Evolutionary conservation across 2,329 filamentous ascomycete genomes (phyloP), one percentile per base, ranked within the genome.

Genomic region (Trichoderma simmonsii): DNA sequence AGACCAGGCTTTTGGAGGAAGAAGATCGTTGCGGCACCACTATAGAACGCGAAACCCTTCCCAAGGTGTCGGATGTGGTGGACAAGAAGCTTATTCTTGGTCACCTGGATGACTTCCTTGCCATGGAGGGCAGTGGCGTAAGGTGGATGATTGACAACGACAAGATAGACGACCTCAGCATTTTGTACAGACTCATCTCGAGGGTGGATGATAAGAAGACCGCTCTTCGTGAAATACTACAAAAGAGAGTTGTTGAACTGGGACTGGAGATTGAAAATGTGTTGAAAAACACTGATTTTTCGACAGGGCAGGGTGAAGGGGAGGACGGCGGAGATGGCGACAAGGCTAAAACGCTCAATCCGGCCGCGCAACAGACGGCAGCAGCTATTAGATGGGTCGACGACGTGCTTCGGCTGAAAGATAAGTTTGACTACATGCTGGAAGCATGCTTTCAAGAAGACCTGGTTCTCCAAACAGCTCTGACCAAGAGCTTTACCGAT

Each of bases 341-440:
- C 24, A 83, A 80, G 75, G 48, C 76, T 54, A 83, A 80, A 75
- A 39, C 77, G 8, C 66, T 83, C 61, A 82, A 81, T 48, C 79
- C 88, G 1, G 84, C 91, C 8, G 95, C 93, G 32, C 92, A 94
- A 79, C 92, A 95, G 78, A 98, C 96, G 0, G 88, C 90, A 0
- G 92, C 94, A 2, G 96, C 96, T 0, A 92, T 98, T 76, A 93
- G 93, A 77, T 99, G 96, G 96, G 95, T 98, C 3, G 93, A 97
- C 76, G 94, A 97, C 77, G 93, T 98, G 3, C 84, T 99, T 62
- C 82, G 83, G 21, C 85, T 99, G 32, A 98, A 98, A 81, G 91
- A 92, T 76, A 97, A 96, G 79, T 98, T 97, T 77, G 95, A 98
- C 80, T 86, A 82, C 14, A 88, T 99, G 73, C 94, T 92, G 89